A percentile compares a stretch with the other conserved stretches of the same genome.
These are phyloP conservation scores for Salix viminalis DNA, from an alignment of 345 rosid species.

Conservation along the genomic window DNA sequence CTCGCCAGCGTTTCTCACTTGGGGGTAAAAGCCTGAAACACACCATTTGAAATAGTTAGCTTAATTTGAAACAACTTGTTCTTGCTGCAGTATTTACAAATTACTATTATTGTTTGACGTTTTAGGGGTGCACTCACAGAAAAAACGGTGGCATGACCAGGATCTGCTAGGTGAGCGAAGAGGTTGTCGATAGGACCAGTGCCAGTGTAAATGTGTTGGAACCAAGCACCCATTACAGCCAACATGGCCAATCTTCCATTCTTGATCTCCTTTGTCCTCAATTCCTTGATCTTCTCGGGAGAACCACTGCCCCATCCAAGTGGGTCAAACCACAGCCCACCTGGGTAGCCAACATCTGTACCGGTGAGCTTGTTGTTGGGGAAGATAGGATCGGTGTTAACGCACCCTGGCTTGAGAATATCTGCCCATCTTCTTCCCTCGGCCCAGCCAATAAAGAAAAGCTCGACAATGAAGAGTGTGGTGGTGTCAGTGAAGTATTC, in stretches of 20 bases:
- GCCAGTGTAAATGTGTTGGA: conserved; percentile 96
- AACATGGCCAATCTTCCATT: conserved; percentile 95
- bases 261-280: conserved; percentile 95
- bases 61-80: not conserved
- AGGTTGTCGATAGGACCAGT: conserved; percentile 97
- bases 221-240: conserved; percentile 99
- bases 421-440: conserved; percentile 99
- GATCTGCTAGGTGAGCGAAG: conserved; percentile 94
- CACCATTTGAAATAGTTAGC: not conserved
- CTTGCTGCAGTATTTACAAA: not conserved
- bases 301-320: conserved; percentile 90
- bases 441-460: conserved; percentile 90
- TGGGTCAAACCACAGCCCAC: conserved; percentile 99
- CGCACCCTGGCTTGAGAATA: conserved; percentile 88
- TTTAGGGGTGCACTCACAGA: conserved; percentile 45
- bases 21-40: conserved; percentile 71
- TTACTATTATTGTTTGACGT: not conserved
- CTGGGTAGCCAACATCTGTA: conserved; percentile 96
- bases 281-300: conserved; percentile 75
- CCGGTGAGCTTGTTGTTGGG: conserved; percentile 97
- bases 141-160: conserved; percentile 91
- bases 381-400: conserved; percentile 93
- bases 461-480: conserved; percentile 61
- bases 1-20: conserved; percentile 43
- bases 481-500: conserved; percentile 89